Percentiles rank a stretch among this genome's conserved stretches.
phyloP scores from a whole-genome alignment of 2,329 filamentous ascomycete species.

The Cordyceps sp. region DNA sequence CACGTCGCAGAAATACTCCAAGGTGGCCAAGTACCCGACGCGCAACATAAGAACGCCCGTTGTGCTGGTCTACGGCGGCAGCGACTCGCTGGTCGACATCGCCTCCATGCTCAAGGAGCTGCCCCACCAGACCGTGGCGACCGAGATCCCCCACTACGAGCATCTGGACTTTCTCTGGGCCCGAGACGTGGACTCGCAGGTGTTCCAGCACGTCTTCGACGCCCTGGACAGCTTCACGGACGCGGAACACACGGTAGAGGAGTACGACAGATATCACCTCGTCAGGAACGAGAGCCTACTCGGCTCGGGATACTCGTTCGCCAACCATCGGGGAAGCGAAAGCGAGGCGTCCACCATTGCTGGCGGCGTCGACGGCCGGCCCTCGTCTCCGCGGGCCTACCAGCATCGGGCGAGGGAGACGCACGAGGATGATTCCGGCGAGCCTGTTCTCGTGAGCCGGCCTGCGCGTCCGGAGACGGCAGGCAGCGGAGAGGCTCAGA shows the following conservation, averaged over 20 bases:
- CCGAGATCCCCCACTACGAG: constrained; percentile 81
- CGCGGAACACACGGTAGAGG: constrained; percentile 38
- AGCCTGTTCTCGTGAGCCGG: not conserved
- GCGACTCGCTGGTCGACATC: constrained; percentile 88
- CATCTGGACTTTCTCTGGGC: constrained; percentile 97
- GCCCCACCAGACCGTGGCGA: constrained; percentile 69
- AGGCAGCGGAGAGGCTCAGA: constrained; percentile 2
- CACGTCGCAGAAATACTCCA: constrained; percentile 71
- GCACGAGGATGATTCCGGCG: not conserved
- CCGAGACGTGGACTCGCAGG: constrained; percentile 62
- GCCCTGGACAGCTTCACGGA: constrained; percentile 59
- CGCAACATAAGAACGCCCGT: constrained; percentile 94
- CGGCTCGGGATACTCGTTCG: constrained; percentile 14
- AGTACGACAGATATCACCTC: constrained; percentile 40
- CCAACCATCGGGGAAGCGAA: constrained; percentile 14
- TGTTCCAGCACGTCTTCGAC: constrained; percentile 84
- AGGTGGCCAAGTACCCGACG: constrained; percentile 90
- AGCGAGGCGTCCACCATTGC: constrained; percentile 18
- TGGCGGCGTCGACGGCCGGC: constrained; percentile 1
- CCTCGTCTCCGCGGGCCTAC: constrained; percentile 2
- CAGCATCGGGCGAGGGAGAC: constrained; percentile 14
- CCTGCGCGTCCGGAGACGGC: not conserved
- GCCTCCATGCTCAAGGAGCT: constrained; percentile 80
- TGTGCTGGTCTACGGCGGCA: constrained; percentile 83
- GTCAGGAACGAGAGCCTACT: constrained; percentile 34